phyloP scores from a whole-genome alignment of 2,329 filamentous ascomycete genomes.

The Balansia obtecta region DNA sequence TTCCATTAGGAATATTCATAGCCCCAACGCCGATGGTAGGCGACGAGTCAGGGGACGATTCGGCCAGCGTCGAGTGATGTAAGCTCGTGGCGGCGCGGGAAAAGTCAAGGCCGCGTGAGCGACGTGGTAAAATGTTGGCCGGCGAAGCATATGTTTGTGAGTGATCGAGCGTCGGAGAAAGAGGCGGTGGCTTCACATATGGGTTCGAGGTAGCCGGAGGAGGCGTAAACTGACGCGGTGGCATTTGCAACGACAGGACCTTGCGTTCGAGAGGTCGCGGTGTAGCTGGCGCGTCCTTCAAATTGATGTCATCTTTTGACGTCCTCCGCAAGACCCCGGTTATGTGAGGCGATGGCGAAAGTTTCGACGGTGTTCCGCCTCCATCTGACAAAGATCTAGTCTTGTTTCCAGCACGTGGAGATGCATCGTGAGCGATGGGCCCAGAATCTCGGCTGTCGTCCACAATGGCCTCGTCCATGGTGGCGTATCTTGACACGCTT shows the following conservation, averaged over 20 bases:
- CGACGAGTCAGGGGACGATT: conserved; percentile 82
- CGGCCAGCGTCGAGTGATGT: conserved; percentile 87
- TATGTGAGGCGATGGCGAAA: conserved; percentile 47
- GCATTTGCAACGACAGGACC: conserved; percentile 37
- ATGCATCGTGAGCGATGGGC: conserved; percentile 13
- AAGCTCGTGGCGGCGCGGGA: conserved; percentile 86
- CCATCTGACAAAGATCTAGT: conserved; percentile 55
- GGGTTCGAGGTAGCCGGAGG: conserved; percentile 22
- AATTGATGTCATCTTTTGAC: conserved; percentile 55
- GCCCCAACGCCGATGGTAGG: conserved; percentile 63
- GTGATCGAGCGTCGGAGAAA: conserved; percentile 78
- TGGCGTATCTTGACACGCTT: conserved; percentile 2
- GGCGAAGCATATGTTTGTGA: conserved; percentile 79
- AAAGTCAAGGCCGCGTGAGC: conserved; percentile 85
- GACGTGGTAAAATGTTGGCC: conserved; percentile 74
- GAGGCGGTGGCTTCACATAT: conserved; percentile 47
- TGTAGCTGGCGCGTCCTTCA: conserved; percentile 48
- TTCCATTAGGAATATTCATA: conserved; percentile 48
- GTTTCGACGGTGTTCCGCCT: conserved; percentile 38
- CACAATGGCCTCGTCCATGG: conserved; percentile 21
- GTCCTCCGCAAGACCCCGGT: conserved; percentile 39
- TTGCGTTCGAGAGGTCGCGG: conserved; percentile 58
- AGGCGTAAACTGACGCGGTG: conserved; percentile 23
- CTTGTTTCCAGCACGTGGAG: conserved; percentile 32
- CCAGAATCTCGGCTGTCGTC: conserved; percentile 16